These are phyloP conservation scores for Verticillium dahliae DNA, from an alignment of 2,329 filamentous ascomycete genomes.

Conservation along the genomic window DNA sequence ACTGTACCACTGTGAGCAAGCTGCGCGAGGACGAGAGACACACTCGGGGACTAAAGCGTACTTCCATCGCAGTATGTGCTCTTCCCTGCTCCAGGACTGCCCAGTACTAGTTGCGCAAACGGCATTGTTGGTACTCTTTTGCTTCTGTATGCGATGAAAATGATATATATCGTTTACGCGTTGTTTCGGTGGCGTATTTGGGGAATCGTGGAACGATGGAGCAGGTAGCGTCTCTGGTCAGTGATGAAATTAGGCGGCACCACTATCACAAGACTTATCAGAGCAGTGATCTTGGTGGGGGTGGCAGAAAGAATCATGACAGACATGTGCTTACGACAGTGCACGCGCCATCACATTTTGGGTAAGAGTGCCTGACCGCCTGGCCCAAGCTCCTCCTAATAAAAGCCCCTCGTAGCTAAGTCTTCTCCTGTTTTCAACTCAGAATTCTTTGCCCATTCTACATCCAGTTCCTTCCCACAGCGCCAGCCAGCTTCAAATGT, in stretches of 20 bases:
- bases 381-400: background rate
- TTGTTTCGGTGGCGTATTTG: background rate
- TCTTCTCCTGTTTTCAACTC: too few species aligned
- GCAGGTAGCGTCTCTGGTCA: background rate
- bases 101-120: conserved; percentile 75
- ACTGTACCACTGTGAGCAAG: conserved; percentile 37
- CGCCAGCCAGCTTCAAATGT: background rate
- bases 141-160: too few species aligned
- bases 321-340: background rate
- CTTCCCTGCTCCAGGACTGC: conserved; percentile 93
- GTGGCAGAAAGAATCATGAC: background rate
- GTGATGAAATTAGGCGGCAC: background rate
- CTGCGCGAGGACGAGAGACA: background rate
- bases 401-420: background rate
- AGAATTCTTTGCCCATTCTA: background rate
- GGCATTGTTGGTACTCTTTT: conserved; percentile 35
- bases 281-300: background rate
- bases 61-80: conserved; percentile 97
- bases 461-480: background rate
- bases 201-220: background rate
- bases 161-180: too few species aligned
- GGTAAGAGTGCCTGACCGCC: background rate
- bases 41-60: conserved; percentile 28
- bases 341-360: background rate
- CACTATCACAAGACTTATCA: background rate